Percentiles rank a stretch among this genome's conserved stretches.
These are phyloP conservation scores for Chaetoscypha palmicola DNA, from an alignment of 2,329 filamentous ascomycete genomes.

Conservation along the genomic window DNA sequence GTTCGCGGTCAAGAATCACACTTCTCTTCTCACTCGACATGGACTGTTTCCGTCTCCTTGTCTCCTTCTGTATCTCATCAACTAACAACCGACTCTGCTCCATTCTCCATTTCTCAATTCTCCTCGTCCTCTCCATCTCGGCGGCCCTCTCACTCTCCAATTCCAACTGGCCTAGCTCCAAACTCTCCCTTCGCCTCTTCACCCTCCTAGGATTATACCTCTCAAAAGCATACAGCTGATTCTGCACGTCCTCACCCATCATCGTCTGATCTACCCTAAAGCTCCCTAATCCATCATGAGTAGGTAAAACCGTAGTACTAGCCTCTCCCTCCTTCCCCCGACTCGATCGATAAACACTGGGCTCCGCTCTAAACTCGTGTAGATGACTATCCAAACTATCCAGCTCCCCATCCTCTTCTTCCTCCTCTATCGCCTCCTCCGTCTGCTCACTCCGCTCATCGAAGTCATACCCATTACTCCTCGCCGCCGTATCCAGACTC, in stretches of 20 bases:
- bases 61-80: constrained; percentile 85
- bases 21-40: constrained; percentile 41
- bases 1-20: constrained; percentile 22
- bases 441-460: constrained; percentile 57
- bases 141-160: constrained; percentile 48
- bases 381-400: constrained; percentile 92
- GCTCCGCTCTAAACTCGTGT: constrained; percentile 70
- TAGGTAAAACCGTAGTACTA: constrained; percentile 63
- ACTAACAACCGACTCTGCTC: constrained; percentile 82
- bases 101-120: constrained; percentile 87
- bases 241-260: constrained; percentile 56
- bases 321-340: constrained; percentile 11
- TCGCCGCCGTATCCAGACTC: constrained; percentile 63
- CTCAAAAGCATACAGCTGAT: constrained; percentile 86
- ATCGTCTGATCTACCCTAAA: constrained; percentile 61
- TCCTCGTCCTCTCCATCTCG: constrained; percentile 67
- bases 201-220: constrained; percentile 68
- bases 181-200: constrained; percentile 45
- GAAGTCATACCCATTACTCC: constrained; percentile 47
- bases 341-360: constrained; percentile 27
- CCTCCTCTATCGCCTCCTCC: constrained; percentile 41
- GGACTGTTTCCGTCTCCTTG: constrained; percentile 60
- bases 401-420: constrained; percentile 66
- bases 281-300: constrained; percentile 84
- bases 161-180: constrained; percentile 45